Percentiles rank a stretch among this genome's conserved stretches.
Evolutionary conservation across 2,329 filamentous ascomycete genomes (phyloP).

Genomic region (Juglanconis oblonga): DNA sequence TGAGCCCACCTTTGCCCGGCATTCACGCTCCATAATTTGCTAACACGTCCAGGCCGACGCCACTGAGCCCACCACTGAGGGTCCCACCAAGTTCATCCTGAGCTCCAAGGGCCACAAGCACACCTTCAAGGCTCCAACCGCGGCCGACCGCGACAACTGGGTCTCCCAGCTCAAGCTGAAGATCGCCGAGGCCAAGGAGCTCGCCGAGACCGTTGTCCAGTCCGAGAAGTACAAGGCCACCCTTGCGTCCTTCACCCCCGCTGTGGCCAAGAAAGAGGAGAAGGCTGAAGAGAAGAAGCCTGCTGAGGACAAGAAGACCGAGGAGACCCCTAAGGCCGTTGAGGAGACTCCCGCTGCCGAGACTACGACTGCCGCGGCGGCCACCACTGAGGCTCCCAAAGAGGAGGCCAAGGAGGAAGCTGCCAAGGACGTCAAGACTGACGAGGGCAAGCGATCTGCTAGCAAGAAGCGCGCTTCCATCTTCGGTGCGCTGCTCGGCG

Average conservation of each 20-base stretch:
- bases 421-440: constrained; percentile 49
- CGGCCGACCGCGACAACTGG: constrained; percentile 89
- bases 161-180: constrained; percentile 78
- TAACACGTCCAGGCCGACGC: constrained; percentile 47
- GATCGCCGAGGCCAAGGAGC: constrained; percentile 79
- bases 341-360: constrained; percentile 34
- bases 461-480: constrained; percentile 66
- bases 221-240: constrained; percentile 87
- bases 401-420: constrained; percentile 33
- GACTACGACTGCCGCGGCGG: constrained; percentile 28
- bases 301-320: constrained; percentile 22
- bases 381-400: constrained; percentile 28
- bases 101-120: constrained; percentile 86
- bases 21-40: background rate
- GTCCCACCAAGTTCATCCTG: constrained; percentile 80
- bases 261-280: constrained; percentile 44
- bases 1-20: constrained; percentile 42
- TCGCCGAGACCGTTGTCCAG: constrained; percentile 68
- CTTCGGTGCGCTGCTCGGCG: constrained; percentile 56
- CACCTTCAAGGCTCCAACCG: constrained; percentile 76
- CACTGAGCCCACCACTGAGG: constrained; percentile 71
- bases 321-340: constrained; percentile 26
- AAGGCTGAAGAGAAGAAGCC: constrained; percentile 35
- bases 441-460: constrained; percentile 60
- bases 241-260: constrained; percentile 65